Base-by-base conservation (phyloP, 331 rosid species). In the Pyrus hybrid region DNA sequence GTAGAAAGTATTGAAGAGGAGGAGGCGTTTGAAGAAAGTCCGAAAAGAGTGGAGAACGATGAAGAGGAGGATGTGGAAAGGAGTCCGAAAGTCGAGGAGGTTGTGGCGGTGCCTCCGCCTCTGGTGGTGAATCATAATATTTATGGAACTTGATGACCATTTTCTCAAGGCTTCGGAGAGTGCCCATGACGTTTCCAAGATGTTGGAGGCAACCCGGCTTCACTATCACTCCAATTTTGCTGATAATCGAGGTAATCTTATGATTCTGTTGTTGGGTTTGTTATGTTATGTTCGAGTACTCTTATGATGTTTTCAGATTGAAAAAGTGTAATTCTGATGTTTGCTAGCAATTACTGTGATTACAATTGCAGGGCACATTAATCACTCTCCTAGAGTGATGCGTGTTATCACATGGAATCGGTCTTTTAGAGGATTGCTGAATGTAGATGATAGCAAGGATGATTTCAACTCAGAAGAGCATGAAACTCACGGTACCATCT, bases 221-320 rank as follows among this genome's bases (percentile, higher is more conserved):
- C 97, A 95, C 72, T 95, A 92, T 88, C 99, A 95, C 87, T 95
- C 99, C 41, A 95, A 95, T 82, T 95, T 90, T 60, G 99, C 99
- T 11, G 98, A 92, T 80, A 95, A 92, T 78, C 91, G 96, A 78
- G 99, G 99, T 95, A 80, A 23, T 63, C 35, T 21, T 43, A n/a
- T 56, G 45, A 20, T 45, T 28, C 41, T 47, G 32, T 45, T 57
- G 54, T 57, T 13, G 57, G 13, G 58, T 32, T 26, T 73, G 49
- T 43, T 43, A 11, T 76, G 28, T 71, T 76, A 45, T 33, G 20
- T 26, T 17, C 26, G 29, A 49, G 12, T 72, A 13, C 2, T 28
- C 17, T 2, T 25, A 13, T 51, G 22, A 18, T 51, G 58, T 51
- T 18, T 49, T 18, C 2, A 6, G 57, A 18, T 2, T 4, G 58